Base-by-base conservation (phyloP, 192 early-diverging fungal species). In the Powellomyces hirtus region DNA sequence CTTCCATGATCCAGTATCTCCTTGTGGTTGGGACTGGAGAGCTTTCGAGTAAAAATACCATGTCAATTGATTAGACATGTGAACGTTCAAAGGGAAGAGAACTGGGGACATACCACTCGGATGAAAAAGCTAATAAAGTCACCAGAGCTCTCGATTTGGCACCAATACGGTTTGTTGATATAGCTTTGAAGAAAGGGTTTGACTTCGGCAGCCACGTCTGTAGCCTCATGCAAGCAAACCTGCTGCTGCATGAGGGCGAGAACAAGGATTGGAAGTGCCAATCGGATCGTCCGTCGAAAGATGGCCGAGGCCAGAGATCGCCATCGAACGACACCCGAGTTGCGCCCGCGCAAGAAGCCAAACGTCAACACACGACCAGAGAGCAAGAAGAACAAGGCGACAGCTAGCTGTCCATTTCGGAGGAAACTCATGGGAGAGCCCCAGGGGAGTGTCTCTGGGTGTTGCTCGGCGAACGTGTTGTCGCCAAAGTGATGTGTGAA, bases 331-430 rank as follows among this genome's bases (percentile, higher is more conserved):
- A 31, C 16, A 16, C 53, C 53, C 22, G 18, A 30, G 53, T 56
- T 56, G 26, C 56, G 37, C 6, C 44, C 38, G 26, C 34, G 29
- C 11, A 60, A 24, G 30, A 60, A 60, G 14, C 57, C 58, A 30
- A 49, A 29, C 4, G 45, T 38, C 4, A 69, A 30, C 31, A 69
- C 67, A 58, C 67, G 67, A 31, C 67, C 67, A 0, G 67, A 69
- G 8, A 69, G 67, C 33, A 69, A 16, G 57, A 60, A 69, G 36
- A 69, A 69, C 38, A 69, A n/a, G 10, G 57, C 29, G 26, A 69
- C 67, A 22, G 57, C 57, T 13, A 59, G 34, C 50, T 67, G 52
- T n/a, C 65, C 65, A 20, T 45, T 22, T 10, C 24, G 18, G 18
- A 64, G 13, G 29, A 56, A 6, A 16, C 10, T 29, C 53, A 33